phyloP scores from a whole-genome alignment of 495 filamentous ascomycete species.

The Clohesyomyces aquaticus region DNA sequence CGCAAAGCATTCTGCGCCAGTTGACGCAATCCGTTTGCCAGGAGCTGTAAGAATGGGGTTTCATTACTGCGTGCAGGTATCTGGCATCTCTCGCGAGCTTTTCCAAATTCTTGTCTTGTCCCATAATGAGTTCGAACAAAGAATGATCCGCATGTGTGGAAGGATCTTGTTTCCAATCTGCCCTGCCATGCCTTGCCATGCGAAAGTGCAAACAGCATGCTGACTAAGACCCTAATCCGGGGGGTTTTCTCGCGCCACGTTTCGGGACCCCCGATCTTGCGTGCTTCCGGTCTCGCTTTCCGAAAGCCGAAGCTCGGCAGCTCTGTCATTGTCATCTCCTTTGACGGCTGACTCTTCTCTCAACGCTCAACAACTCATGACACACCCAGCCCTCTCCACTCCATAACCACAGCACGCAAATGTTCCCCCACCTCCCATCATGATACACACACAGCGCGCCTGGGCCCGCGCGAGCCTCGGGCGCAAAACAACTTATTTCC shows the following conservation, averaged over 20 bases:
- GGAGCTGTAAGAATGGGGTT: no score
- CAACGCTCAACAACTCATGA: slow-evolving; percentile 1
- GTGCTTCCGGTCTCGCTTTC: slow-evolving; percentile 20
- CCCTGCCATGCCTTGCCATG: no score
- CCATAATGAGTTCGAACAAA: no score
- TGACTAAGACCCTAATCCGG: not conserved
- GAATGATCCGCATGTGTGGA: no score
- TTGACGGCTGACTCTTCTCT: not conserved
- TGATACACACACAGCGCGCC: slow-evolving; percentile 29
- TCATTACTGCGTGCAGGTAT: no score
- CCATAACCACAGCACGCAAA: not conserved
- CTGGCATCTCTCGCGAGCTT: not conserved
- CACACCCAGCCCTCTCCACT: no score
- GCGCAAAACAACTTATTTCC: slow-evolving; percentile 11
- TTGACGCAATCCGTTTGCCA: no score
- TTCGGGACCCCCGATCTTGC: no score
- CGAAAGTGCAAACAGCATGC: not conserved
- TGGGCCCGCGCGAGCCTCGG: slow-evolving; percentile 8
- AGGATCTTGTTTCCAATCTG: no score
- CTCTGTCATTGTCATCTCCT: not conserved
- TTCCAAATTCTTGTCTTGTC: not conserved
- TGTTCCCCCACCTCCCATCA: slow-evolving; percentile 9
- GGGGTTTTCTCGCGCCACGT: no score
- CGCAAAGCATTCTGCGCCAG: no score
- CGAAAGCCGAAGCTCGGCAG: slow-evolving; percentile 14